These are phyloP conservation scores for Claviceps paspali DNA, from an alignment of 2,329 filamentous ascomycete genomes.

Conservation along the genomic window DNA sequence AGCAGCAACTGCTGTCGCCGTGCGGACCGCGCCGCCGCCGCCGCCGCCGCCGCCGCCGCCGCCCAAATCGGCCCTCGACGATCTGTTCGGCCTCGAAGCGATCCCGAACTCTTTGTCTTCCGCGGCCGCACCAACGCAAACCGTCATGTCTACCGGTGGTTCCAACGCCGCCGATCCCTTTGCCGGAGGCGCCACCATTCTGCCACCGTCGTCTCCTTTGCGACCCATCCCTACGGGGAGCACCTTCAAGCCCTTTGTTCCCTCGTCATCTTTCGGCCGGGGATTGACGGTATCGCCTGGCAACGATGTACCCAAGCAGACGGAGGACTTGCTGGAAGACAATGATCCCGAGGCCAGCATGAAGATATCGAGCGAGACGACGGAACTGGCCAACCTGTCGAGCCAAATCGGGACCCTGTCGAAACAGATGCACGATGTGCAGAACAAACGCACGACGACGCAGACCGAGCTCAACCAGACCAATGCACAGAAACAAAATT, in stretches of 20 bases:
- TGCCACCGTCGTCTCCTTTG: constrained; percentile 38
- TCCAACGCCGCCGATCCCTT: constrained; percentile 53
- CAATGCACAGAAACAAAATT: constrained; percentile 77
- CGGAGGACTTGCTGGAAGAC: constrained; percentile 83
- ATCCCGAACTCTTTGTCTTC: constrained; percentile 22
- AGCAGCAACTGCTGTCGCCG: too few species aligned
- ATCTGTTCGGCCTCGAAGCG: constrained; percentile 80
- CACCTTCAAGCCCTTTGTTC: constrained; percentile 79
- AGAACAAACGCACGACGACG: constrained; percentile 61
- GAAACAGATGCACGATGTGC: constrained; percentile 87
- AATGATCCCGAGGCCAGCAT: constrained; percentile 78
- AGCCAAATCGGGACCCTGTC: constrained; percentile 87
- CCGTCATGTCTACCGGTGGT: constrained; percentile 56
- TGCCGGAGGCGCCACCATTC: constrained; percentile 29
- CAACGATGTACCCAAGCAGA: constrained; percentile 35
- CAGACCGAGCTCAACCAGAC: constrained; percentile 74
- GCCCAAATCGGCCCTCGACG: constrained; percentile 75
- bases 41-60: constrained; percentile 24
- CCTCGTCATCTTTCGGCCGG: constrained; percentile 83
- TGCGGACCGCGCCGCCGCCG: constrained; percentile 30
- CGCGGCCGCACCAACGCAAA: constrained; percentile 41
- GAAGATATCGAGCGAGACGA: constrained; percentile 75
- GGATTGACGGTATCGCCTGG: constrained; percentile 64
- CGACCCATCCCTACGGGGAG: constrained; percentile 30
- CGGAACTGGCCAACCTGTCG: constrained; percentile 86